phyloP scores from a whole-genome alignment of 305 asterid genomes.

The Fraxinus sp. region DNA sequence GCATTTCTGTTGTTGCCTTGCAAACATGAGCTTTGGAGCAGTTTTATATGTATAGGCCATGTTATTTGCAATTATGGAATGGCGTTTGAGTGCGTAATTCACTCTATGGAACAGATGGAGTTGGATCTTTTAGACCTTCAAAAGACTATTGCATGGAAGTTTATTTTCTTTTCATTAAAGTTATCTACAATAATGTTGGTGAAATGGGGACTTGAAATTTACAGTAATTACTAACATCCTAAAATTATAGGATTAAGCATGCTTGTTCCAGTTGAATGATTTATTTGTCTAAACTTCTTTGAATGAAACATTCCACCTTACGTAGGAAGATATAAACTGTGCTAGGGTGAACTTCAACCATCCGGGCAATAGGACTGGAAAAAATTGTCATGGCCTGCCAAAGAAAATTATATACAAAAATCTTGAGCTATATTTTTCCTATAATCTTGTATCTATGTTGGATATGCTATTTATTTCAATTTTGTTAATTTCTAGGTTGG shows the following conservation, averaged over 20 bases:
- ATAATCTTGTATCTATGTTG: background rate
- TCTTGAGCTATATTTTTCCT: background rate
- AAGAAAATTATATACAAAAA: background rate
- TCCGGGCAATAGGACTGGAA: background rate
- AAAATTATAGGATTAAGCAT: background rate
- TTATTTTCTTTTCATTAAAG: background rate
- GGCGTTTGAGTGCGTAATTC: background rate
- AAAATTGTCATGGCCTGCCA: background rate
- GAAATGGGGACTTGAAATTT: background rate
- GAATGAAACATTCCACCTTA: background rate
- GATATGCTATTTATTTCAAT: background rate
- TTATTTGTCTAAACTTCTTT: background rate
- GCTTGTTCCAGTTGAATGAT: background rate
- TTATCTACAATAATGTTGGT: background rate
- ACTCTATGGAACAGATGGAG: background rate
- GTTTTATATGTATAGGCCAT: background rate
- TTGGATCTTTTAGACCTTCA: slow-evolving; percentile 11
- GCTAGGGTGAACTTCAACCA: background rate
- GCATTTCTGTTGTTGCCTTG: background rate
- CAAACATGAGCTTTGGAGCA: background rate
- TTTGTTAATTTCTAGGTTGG: slow-evolving; percentile 60
- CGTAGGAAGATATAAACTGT: background rate
- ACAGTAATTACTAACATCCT: background rate
- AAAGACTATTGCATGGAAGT: background rate
- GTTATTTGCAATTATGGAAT: background rate